Evolutionary conservation across 176 grass and related monocot species (phyloP).

Genomic region (Puya raimondii): DNA sequence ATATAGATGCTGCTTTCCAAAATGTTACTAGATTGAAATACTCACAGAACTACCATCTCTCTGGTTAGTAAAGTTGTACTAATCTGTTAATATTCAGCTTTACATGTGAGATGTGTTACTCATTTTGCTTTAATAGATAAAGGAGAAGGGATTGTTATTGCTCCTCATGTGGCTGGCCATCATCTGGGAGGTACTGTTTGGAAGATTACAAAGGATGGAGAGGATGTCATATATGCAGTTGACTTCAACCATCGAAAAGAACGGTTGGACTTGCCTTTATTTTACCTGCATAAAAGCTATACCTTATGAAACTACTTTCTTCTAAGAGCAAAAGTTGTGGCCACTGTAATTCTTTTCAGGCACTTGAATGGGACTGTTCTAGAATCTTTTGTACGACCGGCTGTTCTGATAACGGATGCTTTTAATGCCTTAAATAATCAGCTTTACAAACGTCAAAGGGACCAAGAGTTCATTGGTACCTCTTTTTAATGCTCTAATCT

Average conservation of each 20-base stretch:
- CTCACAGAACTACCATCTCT: conserved; percentile 75
- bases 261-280: conserved; percentile 27
- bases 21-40: conserved; percentile 78
- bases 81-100: conserved; percentile 12
- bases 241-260: conserved; percentile 97
- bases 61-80: conserved; percentile 45
- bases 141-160: conserved; percentile 97
- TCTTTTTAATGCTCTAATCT: conserved; percentile 9
- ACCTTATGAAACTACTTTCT: background rate
- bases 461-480: conserved; percentile 85
- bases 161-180: conserved; percentile 86
- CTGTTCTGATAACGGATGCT: conserved; percentile 97
- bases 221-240: conserved; percentile 81
- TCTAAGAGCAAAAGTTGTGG: conserved; percentile 8
- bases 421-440: conserved; percentile 95
- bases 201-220: conserved; percentile 99
- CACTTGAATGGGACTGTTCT: conserved; percentile 91
- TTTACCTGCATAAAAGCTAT: background rate
- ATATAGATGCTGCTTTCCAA: conserved; percentile 80
- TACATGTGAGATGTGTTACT: background rate
- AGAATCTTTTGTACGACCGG: conserved; percentile 79
- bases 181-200: conserved; percentile 87
- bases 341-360: conserved; percentile 36
- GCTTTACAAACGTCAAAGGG: conserved; percentile 70
- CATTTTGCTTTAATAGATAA: conserved; percentile 40